phyloP scores from a whole-genome alignment of 1,139 yeast genomes.

The Saccharomyces hybrid region DNA sequence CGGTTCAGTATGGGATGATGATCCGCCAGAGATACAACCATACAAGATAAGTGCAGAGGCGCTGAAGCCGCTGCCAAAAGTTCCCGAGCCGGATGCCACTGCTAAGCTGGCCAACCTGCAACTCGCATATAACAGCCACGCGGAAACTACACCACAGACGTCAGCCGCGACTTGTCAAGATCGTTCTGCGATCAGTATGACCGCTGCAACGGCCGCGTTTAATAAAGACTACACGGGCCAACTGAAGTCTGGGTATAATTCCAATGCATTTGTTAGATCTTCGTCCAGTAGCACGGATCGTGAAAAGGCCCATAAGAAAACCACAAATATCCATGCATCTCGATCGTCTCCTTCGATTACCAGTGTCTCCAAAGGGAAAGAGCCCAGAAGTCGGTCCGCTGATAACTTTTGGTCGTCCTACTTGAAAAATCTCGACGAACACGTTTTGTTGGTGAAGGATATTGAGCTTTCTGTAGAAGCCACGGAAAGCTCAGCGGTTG shows the following conservation, averaged over 20 bases:
- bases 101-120: neutral
- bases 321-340: neutral
- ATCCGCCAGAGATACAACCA: constrained; percentile 73
- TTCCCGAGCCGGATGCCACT: neutral
- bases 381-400: neutral
- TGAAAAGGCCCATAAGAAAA: neutral
- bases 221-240: neutral
- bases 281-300: neutral
- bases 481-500: neutral
- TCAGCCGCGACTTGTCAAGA: neutral
- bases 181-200: neutral
- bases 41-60: constrained; percentile 46
- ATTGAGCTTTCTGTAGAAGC: neutral
- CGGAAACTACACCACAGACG: neutral
- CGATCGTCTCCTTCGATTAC: neutral
- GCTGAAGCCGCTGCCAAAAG: constrained; percentile 36
- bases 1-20: constrained; percentile 52
- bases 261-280: neutral
- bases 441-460: neutral
- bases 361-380: neutral
- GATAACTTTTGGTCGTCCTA: neutral
- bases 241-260: neutral
- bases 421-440: neutral
- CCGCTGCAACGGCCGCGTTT: neutral
- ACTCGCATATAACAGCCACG: neutral